phyloP scores from a whole-genome alignment of 805 yeast species.

The Wickerhamomyces ciferrii region DNA sequence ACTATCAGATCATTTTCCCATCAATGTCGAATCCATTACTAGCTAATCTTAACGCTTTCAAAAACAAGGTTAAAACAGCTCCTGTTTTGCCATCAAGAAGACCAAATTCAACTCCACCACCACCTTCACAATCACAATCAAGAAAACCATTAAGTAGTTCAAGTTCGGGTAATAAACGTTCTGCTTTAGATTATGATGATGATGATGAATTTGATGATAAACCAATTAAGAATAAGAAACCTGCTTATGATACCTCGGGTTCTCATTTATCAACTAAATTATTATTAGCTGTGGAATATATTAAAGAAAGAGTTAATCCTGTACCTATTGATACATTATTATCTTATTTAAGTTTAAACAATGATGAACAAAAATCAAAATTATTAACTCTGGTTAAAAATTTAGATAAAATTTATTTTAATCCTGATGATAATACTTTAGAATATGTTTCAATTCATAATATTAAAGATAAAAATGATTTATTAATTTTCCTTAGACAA shows the following conservation, averaged over 20 bases:
- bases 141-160: conserved; percentile 8
- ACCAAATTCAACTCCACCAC: conserved; percentile 18
- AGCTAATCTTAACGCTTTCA: conserved; percentile 62
- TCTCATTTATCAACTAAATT: conserved; percentile 81
- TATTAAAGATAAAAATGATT: conserved; percentile 74
- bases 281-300: conserved; percentile 86
- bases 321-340: conserved; percentile 61
- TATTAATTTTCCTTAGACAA: conserved; percentile 64
- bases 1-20: too few species aligned
- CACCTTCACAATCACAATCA: conserved; percentile 10
- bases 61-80: conserved; percentile 52
- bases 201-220: conserved; percentile 16
- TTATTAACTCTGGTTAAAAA: conserved; percentile 68
- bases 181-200: conserved; percentile 19
- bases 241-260: conserved; percentile 22
- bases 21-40: conserved; percentile 33
- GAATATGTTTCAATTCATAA: conserved; percentile 89
- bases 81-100: conserved; percentile 41
- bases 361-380: conserved; percentile 52
- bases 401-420: conserved; percentile 72
- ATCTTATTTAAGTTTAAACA: conserved; percentile 48
- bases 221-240: conserved; percentile 20
- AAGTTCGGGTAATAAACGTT: conserved; percentile 15
- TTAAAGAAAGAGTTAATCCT: conserved; percentile 66
- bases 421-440: conserved; percentile 55